Conservation (phyloP, 495 filamentous ascomycete genomes). For the Neurospora tetraspora region DNA sequence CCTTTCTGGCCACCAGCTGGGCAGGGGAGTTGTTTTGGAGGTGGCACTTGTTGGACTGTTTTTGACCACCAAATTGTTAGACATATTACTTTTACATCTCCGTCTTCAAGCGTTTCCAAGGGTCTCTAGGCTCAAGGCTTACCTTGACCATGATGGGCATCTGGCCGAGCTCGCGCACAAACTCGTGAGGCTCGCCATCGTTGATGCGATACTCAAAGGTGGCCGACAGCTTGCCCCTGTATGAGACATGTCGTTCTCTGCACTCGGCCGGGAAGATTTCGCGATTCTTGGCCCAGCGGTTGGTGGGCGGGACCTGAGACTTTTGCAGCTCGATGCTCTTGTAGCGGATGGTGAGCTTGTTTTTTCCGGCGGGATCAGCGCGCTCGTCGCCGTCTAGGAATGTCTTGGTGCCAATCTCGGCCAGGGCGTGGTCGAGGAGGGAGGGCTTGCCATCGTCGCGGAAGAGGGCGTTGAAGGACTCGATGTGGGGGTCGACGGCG, state of each 20-base stretch:
- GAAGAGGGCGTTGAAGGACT: conserved; percentile 94
- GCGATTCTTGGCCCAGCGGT: conserved; percentile 71
- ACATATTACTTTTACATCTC: not conserved
- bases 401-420: conserved; percentile 81
- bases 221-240: conserved; percentile 75
- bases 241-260: conserved; percentile 85
- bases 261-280: conserved; percentile 89
- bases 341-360: conserved; percentile 62
- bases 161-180: conserved; percentile 73
- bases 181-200: conserved; percentile 68
- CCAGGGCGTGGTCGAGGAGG: conserved; percentile 64
- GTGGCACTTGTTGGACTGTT: conserved; percentile 77
- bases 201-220: conserved; percentile 77
- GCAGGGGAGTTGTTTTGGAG: conserved; percentile 74
- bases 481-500: conserved; percentile 79
- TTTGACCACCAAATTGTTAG: not conserved
- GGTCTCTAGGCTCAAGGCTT: conserved; percentile 8
- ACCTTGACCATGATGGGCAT: conserved; percentile 91
- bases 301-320: conserved; percentile 59
- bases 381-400: conserved; percentile 70
- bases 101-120: too few relatives aligned
- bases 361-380: conserved; percentile 45
- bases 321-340: conserved; percentile 71
- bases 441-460: conserved; percentile 48
- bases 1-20: conserved; percentile 71